Evolutionary conservation across 257 asterid species (phyloP).

Genomic region (Nicotiana tomentosiformis): DNA sequence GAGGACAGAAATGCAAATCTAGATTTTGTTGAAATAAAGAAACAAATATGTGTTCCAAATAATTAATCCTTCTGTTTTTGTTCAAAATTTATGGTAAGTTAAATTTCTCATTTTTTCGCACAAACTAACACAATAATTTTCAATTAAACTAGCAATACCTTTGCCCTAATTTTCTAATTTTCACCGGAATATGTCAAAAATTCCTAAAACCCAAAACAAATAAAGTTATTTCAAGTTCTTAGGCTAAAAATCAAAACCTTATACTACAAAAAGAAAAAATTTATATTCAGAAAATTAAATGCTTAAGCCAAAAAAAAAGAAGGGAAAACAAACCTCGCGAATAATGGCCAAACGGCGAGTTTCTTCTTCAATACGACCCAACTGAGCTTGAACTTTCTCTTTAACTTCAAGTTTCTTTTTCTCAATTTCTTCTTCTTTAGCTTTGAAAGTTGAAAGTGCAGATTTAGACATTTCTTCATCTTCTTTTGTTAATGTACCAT

Average conservation of each 20-base stretch:
- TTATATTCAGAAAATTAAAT: neutral
- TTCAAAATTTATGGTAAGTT: no score
- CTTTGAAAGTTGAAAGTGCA: conserved; percentile 61
- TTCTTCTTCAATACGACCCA: conserved; percentile 85
- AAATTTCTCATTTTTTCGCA: neutral
- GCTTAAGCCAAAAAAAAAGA: neutral
- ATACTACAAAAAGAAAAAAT: neutral
- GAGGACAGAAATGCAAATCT: neutral
- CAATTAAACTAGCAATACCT: neutral
- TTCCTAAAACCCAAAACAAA: neutral
- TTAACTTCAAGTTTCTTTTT: conserved; percentile 51
- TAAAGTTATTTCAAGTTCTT: neutral
- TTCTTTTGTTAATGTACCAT: conserved; percentile 11
- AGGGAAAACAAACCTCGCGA: conserved; percentile 44
- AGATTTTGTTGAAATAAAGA: neutral
- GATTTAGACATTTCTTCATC: conserved; percentile 72
- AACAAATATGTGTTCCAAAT: neutral
- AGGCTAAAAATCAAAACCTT: neutral
- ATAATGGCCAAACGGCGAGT: conserved; percentile 70
- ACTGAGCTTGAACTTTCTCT: conserved; percentile 62
- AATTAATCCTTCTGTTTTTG: neutral
- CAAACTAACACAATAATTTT: neutral
- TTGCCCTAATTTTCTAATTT: neutral
- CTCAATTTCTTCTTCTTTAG: conserved; percentile 87
- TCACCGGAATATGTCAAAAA: neutral